Conservation (phyloP, 2,329 filamentous ascomycete genomes). For the Alternaria brassicae region DNA sequence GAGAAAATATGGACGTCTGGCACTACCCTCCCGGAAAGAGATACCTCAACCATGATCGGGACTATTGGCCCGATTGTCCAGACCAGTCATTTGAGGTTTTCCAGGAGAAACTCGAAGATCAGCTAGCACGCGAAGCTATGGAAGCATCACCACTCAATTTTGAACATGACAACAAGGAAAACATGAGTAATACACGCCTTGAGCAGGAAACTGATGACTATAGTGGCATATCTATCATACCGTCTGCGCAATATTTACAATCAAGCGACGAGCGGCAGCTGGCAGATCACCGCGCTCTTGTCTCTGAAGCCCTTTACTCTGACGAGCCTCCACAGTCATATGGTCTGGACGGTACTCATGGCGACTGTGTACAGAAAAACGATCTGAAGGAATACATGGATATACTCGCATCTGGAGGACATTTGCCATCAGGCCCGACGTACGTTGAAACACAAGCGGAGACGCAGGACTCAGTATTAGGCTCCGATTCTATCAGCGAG, state of each 20-base stretch:
- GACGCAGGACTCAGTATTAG: slow-evolving; percentile 1
- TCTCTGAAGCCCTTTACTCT: slow-evolving; percentile 15
- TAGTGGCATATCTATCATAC: slow-evolving; percentile 21
- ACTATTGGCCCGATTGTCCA: slow-evolving; percentile 15
- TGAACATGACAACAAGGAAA: slow-evolving; percentile 35
- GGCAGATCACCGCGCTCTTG: slow-evolving; percentile 4
- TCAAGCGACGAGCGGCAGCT: slow-evolving; percentile 10
- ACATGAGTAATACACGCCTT: slow-evolving; percentile 9
- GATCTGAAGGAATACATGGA: slow-evolving; percentile 7
- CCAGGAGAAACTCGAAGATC: slow-evolving; percentile 27
- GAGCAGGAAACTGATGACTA: slow-evolving; percentile 3
- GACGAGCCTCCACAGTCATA: slow-evolving; percentile 15
- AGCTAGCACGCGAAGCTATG: slow-evolving; percentile 24
- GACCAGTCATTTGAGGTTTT: slow-evolving; percentile 26
- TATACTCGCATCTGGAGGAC: slow-evolving; percentile 14
- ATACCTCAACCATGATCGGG: slow-evolving; percentile 11
- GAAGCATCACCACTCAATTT: slow-evolving; percentile 26
- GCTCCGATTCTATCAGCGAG: neutral
- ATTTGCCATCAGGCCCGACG: slow-evolving; percentile 5
- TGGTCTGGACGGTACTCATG: slow-evolving; percentile 23
- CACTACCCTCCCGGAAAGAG: slow-evolving; percentile 6
- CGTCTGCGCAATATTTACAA: slow-evolving; percentile 21
- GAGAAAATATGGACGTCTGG: slow-evolving; percentile 10
- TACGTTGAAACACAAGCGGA: neutral
- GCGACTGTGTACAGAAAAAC: neutral